phyloP scores from a whole-genome alignment of 257 asterid genomes.

The Cinchona pubescens region DNA sequence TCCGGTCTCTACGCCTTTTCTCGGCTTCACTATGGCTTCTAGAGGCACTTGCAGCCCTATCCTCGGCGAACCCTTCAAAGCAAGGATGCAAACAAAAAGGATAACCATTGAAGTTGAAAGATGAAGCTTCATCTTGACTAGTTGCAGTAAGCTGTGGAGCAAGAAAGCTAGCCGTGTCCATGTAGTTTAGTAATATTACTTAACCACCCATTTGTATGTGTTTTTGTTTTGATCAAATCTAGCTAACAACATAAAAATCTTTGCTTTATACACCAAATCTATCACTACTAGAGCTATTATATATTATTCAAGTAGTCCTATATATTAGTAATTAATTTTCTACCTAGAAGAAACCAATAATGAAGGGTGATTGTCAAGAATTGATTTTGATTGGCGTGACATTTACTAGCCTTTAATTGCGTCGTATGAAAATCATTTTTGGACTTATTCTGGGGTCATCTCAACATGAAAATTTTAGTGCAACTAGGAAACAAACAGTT shows the following conservation, averaged over 20 bases:
- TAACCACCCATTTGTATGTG: too few species aligned
- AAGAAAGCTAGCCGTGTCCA: constrained; percentile 8
- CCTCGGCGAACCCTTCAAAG: constrained; percentile 32
- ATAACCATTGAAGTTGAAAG: constrained; percentile 18
- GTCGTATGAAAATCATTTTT: constrained; percentile 49
- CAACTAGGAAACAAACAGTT: constrained; percentile 20
- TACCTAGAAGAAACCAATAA: constrained; percentile 8
- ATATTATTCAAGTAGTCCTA: too few species aligned
- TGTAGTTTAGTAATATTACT: background rate
- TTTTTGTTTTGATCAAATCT: too few species aligned
- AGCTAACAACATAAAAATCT: background rate
- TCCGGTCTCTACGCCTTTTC: constrained; percentile 80
- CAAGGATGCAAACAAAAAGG: constrained; percentile 23
- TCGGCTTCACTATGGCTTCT: constrained; percentile 87
- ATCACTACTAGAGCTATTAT: constrained; percentile 5
- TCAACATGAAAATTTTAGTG: constrained; percentile 28
- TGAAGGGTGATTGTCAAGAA: constrained; percentile 38
- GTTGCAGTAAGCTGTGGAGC: constrained; percentile 21
- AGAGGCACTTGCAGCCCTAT: constrained; percentile 32
- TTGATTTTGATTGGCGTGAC: constrained; percentile 45
- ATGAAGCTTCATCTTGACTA: constrained; percentile 24
- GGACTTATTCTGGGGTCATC: constrained; percentile 49
- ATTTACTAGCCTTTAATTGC: constrained; percentile 32
- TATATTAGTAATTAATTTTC: too few species aligned
- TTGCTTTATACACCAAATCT: constrained; percentile 26